Conservation (phyloP, 371 early-diverging fungal species). For the Nematocida minor region DNA sequence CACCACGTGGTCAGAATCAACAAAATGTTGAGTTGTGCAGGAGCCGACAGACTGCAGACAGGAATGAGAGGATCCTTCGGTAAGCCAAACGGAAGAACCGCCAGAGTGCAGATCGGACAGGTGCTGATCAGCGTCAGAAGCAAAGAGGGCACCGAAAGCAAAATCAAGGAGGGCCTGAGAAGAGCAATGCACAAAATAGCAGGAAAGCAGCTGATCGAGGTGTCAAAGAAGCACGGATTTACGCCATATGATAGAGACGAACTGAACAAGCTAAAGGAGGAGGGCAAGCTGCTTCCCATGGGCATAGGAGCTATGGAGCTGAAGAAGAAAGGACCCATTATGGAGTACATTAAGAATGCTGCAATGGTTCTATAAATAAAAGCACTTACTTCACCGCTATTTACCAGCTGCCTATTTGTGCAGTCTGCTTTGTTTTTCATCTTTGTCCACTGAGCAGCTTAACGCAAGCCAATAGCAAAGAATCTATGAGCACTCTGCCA, state of each 20-base stretch:
- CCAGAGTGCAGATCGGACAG: slow-evolving; percentile 98
- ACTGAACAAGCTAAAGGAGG: slow-evolving; percentile 68
- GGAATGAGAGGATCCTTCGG: slow-evolving; percentile 99
- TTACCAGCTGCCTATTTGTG: too few species aligned
- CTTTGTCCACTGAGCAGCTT: too few species aligned
- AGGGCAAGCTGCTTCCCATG: slow-evolving; percentile 47
- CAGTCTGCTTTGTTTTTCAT: too few species aligned
- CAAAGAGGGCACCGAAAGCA: slow-evolving; percentile 78
- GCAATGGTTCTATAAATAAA: slow-evolving; percentile 54
- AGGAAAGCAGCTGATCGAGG: slow-evolving; percentile 93
- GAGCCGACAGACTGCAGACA: slow-evolving; percentile 99
- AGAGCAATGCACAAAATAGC: slow-evolving; percentile 99
- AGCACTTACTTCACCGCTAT: too few species aligned
- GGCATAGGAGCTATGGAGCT: slow-evolving; percentile 59
- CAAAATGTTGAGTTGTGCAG: slow-evolving; percentile 99
- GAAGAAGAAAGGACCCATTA: slow-evolving; percentile 63
- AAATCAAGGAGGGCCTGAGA: slow-evolving; percentile 90
- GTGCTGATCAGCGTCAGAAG: slow-evolving; percentile 91
- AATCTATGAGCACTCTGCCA: too few species aligned
- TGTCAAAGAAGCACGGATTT: slow-evolving; percentile 99
- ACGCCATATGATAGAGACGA: slow-evolving; percentile 89
- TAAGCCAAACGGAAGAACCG: slow-evolving; percentile 94
- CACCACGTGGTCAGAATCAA: slow-evolving; percentile 99
- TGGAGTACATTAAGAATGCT: slow-evolving; percentile 52
- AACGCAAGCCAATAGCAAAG: too few species aligned